phyloP scores from a whole-genome alignment of 306 rosid genomes.

The Boehmeria nivea region DNA sequence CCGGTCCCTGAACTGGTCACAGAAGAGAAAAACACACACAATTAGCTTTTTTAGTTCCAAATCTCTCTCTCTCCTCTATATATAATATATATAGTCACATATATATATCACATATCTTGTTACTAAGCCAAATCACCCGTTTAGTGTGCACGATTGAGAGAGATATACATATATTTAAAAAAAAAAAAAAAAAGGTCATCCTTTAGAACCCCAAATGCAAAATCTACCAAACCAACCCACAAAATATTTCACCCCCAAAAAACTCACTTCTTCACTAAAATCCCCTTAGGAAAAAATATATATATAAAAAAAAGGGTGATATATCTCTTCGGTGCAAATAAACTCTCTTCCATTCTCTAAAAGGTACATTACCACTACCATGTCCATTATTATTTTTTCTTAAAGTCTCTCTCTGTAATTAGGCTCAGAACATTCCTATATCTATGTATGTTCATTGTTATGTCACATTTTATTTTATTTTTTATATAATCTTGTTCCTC shows the following conservation, averaged over 20 bases:
- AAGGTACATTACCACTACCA: slow-evolving; percentile 33
- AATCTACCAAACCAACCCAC: slow-evolving; percentile 6
- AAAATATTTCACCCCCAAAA: slow-evolving; percentile 8
- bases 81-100: neutral
- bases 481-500: neutral
- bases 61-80: neutral
- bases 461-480: slow-evolving; percentile 44
- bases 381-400: slow-evolving; percentile 1
- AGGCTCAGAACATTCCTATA: slow-evolving; percentile 31
- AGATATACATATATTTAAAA: neutral
- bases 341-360: slow-evolving; percentile 11
- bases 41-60: no score
- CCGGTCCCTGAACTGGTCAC: slow-evolving; percentile 22
- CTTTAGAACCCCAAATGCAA: neutral
- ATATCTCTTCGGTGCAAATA: slow-evolving; percentile 24
- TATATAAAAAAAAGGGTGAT: slow-evolving; percentile 9
- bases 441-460: neutral
- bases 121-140: no score
- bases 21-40: slow-evolving; percentile 18
- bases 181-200: neutral
- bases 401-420: slow-evolving; percentile 31
- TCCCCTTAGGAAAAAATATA: slow-evolving; percentile 13
- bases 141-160: neutral
- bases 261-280: no score
- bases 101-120: neutral